Evolutionary conservation across 2,329 filamentous ascomycete genomes (phyloP).

Genomic region (Westerdykella aurantiaca): DNA sequence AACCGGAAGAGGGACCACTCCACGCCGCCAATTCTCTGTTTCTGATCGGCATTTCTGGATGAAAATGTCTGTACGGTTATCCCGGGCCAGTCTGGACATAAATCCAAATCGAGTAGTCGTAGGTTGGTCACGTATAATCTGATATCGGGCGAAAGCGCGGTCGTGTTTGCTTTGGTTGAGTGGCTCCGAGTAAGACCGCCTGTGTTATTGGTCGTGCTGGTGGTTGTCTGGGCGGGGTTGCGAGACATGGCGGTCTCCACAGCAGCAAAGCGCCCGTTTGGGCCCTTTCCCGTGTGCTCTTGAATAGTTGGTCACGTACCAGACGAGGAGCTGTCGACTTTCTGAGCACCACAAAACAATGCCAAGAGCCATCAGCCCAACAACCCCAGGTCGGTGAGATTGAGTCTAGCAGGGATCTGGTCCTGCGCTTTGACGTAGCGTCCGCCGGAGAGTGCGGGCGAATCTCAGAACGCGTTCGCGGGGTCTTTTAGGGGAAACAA

Average conservation of each 20-base stretch:
- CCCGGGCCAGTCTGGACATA: conserved; percentile 70
- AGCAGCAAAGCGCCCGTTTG: neutral
- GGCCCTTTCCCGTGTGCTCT: too few species aligned
- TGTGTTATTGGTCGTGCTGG: conserved; percentile 11
- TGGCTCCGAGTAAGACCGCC: conserved; percentile 21
- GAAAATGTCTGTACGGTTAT: conserved; percentile 68
- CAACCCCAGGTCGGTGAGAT: too few species aligned
- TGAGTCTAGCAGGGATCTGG: conserved; percentile 1
- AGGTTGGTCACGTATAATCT: conserved; percentile 74
- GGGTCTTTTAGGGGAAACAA: too few species aligned
- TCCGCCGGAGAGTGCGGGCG: neutral
- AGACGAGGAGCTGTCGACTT: too few species aligned
- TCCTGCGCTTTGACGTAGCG: neutral
- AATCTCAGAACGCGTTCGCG: too few species aligned
- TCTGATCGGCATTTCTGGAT: conserved; percentile 66
- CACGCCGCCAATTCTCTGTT: conserved; percentile 71
- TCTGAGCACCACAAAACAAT: too few species aligned
- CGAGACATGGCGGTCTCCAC: conserved; percentile 20
- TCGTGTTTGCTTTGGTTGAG: conserved; percentile 30
- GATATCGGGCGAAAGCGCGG: conserved; percentile 22
- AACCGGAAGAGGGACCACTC: conserved; percentile 92
- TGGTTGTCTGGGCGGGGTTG: conserved; percentile 17
- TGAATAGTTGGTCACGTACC: too few species aligned
- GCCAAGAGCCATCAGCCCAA: too few species aligned
- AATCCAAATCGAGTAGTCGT: conserved; percentile 73